Evolutionary conservation across 2,329 filamentous ascomycete species (phyloP), one percentile per base, ranked within the genome.

Genomic region (Penicillium psychrosexuale): DNA sequence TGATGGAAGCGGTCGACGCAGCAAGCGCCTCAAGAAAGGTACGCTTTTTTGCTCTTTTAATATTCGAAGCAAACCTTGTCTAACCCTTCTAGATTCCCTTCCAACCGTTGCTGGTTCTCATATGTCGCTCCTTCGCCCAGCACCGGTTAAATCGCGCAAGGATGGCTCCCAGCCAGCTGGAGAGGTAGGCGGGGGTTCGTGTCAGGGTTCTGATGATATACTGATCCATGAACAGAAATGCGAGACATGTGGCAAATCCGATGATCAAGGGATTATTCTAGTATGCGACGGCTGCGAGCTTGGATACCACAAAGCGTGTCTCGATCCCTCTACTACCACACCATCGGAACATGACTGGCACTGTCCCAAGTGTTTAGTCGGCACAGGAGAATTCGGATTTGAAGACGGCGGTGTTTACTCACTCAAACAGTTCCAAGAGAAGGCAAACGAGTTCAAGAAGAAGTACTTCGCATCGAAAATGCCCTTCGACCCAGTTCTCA

Each of bases 371-470:
- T 99, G 94, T 70, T 83, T 99, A 27, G 94, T 99, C 24, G 94
- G 94, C 44, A 96, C 96, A 53, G 92, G 93, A 37, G 91, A 97
- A 62, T 99, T 96, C 66, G 94, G 94, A 0, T 99, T 99, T 59
- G 93, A 97, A 69, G 94, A 99, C 72, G 94, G 94, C 24, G 92
- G 92, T 4, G 83, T 97, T 22, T 99, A 99, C 74, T 99, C 94
- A 0, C 79, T 99, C 27, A 91, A 89, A 66, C 90, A 96, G 66
- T 99, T 99, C 70, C 94, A 99, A 71, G 90, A 97, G 69, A 96
- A 93, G 72, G 94, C 94, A 6, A 90, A 90, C 63, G 89, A 90
- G 64, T 99, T 99, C 80, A 97, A 97, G 74, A 89, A 95, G 65
- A 85, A 85, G 24, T 96, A 99, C 68, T 99, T 99, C 67, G 87